These are phyloP conservation scores for Suillus tomentosus DNA, from an alignment of 768 basidiomycete genomes.

Conservation along the genomic window DNA sequence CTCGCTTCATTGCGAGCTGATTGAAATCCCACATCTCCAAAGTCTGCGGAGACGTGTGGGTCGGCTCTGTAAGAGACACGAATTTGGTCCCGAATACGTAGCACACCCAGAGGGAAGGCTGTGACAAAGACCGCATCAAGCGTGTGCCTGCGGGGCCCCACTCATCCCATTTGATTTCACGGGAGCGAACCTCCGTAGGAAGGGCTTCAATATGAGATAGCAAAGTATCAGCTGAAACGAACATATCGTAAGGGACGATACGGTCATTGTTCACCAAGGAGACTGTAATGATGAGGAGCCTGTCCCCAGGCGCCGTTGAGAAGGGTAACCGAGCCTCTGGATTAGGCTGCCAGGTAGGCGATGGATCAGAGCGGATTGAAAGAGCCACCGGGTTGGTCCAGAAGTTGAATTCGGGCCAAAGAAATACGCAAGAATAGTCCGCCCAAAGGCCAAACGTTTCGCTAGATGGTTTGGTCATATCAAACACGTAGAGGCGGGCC, in stretches of 20 bases:
- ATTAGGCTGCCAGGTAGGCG: slow-evolving; percentile 46
- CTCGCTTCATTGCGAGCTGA: slow-evolving; percentile 39
- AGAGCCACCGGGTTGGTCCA: slow-evolving; percentile 35
- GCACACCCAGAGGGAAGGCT: slow-evolving; percentile 56
- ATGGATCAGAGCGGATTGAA: slow-evolving; percentile 55
- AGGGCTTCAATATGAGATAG: slow-evolving; percentile 27
- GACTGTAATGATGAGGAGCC: slow-evolving; percentile 50
- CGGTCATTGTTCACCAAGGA: slow-evolving; percentile 34
- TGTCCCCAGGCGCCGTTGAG: slow-evolving; percentile 40
- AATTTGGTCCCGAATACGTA: slow-evolving; percentile 54
- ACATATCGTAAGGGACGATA: slow-evolving; percentile 39
- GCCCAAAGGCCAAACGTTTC: slow-evolving; percentile 33
- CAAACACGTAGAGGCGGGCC: slow-evolving; percentile 40
- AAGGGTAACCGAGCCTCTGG: slow-evolving; percentile 46
- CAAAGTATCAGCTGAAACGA: slow-evolving; percentile 44
- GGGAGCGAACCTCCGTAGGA: slow-evolving; percentile 18
- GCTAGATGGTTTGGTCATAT: slow-evolving; percentile 38
- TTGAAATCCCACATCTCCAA: slow-evolving; percentile 57
- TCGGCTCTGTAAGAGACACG: slow-evolving; percentile 29
- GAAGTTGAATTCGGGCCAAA: slow-evolving; percentile 40
- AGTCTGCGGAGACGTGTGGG: slow-evolving; percentile 17
- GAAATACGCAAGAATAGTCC: slow-evolving; percentile 40
- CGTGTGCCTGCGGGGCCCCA: slow-evolving; percentile 57
- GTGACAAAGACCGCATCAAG: slow-evolving; percentile 38
- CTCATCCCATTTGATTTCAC: slow-evolving; percentile 44